Conservation (phyloP, 169 alveolate genomes). For the Cryptosporidium tyzzeri region DNA sequence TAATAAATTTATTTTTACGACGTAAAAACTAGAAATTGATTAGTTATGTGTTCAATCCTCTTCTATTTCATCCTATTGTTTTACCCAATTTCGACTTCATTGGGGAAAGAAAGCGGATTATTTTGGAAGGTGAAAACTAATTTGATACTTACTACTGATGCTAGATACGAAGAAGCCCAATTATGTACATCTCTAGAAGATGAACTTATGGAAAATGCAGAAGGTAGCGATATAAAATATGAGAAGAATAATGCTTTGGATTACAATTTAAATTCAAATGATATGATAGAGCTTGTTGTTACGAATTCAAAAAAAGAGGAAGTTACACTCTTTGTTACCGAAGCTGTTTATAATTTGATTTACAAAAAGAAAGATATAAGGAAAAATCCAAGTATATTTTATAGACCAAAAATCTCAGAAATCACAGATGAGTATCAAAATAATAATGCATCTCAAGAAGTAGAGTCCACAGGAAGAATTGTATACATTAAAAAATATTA, state of each 20-base stretch:
- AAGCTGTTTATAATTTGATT: slow-evolving; percentile 12
- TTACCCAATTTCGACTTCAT: not conserved
- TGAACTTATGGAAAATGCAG: not conserved
- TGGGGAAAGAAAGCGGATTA: not conserved
- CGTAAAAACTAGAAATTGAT: not conserved
- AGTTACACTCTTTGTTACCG: slow-evolving; percentile 23
- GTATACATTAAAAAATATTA: not conserved
- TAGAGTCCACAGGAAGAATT: not conserved
- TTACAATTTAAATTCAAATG: not conserved
- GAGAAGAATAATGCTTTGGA: not conserved
- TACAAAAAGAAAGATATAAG: slow-evolving; percentile 3
- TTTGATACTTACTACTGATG: slow-evolving; percentile 23
- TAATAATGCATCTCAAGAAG: not conserved
- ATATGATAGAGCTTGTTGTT: slow-evolving; percentile 26
- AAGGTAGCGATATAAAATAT: not conserved
- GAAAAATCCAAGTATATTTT: slow-evolving; percentile 48
- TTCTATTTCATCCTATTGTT: not conserved
- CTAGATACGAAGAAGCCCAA: slow-evolving; percentile 4
- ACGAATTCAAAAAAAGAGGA: slow-evolving; percentile 34
- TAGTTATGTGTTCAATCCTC: not conserved
- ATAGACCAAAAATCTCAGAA: not conserved
- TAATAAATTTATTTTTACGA: not conserved
- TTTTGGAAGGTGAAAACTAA: slow-evolving; percentile 38
- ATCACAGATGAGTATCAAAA: not conserved
- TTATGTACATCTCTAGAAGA: slow-evolving; percentile 12